phyloP scores from a whole-genome alignment of 169 alveolate genomes.

The Cryptosporidium baileyi region DNA sequence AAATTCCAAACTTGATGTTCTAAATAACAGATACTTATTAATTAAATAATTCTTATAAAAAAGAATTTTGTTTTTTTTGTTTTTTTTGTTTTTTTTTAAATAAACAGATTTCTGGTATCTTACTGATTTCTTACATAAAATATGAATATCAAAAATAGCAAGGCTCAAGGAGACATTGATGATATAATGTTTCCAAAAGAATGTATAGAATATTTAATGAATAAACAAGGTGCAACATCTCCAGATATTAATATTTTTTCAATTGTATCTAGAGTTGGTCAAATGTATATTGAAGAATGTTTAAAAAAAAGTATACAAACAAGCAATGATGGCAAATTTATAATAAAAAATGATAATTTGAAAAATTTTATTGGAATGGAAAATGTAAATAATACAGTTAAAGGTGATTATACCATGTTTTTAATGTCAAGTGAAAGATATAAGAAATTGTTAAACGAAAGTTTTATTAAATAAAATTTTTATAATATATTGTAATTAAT shows the following conservation, averaged over 20 bases:
- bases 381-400: background rate
- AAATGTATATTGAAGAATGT: constrained; percentile 27
- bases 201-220: constrained; percentile 45
- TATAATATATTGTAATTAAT: background rate
- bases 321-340: constrained; percentile 17
- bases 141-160: too few species aligned
- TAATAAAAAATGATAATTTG: constrained; percentile 26
- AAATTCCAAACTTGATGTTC: too few species aligned
- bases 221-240: constrained; percentile 47
- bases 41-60: too few species aligned
- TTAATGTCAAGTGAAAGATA: constrained; percentile 15
- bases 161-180: background rate
- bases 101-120: too few species aligned
- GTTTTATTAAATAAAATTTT: too few species aligned
- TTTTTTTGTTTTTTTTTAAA: too few species aligned
- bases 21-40: too few species aligned
- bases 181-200: constrained; percentile 23
- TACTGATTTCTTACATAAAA: too few species aligned
- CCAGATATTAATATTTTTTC: constrained; percentile 3
- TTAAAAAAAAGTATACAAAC: constrained; percentile 47
- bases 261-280: background rate
- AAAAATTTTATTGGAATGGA: constrained; percentile 36
- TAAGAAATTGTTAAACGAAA: background rate
- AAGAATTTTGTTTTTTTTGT: too few species aligned
- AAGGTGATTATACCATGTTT: background rate